Evolutionary conservation across 495 filamentous ascomycete species (phyloP).

Genomic region (Penicillium lividum): DNA sequence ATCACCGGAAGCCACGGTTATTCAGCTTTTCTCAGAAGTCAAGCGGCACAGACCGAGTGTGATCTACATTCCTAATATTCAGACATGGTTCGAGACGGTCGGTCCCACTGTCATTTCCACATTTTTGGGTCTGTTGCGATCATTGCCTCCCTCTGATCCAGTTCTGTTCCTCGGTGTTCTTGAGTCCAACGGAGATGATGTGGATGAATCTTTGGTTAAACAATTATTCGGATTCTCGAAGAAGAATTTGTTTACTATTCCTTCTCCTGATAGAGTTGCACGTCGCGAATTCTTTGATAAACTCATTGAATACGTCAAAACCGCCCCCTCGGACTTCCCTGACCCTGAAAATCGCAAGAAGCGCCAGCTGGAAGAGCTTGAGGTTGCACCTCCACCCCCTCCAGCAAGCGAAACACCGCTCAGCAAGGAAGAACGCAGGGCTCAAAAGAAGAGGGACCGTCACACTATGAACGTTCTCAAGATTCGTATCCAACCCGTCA

Average conservation of each 20-base stretch:
- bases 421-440: constrained; percentile 76
- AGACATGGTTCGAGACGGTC: constrained; percentile 79
- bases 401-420: constrained; percentile 52
- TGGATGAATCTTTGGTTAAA: constrained; percentile 62
- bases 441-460: constrained; percentile 77
- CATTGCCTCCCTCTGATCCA: constrained; percentile 82
- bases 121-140: constrained; percentile 74
- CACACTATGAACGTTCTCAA: constrained; percentile 82
- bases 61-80: constrained; percentile 88
- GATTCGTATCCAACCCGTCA: constrained; percentile 82
- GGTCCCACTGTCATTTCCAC: constrained; percentile 67
- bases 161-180: constrained; percentile 81
- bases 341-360: constrained; percentile 82
- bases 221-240: constrained; percentile 84
- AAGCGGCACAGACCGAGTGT: constrained; percentile 93
- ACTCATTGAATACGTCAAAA: constrained; percentile 71
- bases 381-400: constrained; percentile 71
- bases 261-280: constrained; percentile 61
- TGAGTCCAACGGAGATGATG: constrained; percentile 59
- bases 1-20: constrained; percentile 82
- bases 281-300: constrained; percentile 75
- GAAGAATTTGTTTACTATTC: constrained; percentile 69
- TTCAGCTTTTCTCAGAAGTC: constrained; percentile 87
- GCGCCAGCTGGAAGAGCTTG: constrained; percentile 73
- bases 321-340: constrained; percentile 80